Base-by-base conservation (phyloP, 768 basidiomycete species). In the Pisolithus orientalis region DNA sequence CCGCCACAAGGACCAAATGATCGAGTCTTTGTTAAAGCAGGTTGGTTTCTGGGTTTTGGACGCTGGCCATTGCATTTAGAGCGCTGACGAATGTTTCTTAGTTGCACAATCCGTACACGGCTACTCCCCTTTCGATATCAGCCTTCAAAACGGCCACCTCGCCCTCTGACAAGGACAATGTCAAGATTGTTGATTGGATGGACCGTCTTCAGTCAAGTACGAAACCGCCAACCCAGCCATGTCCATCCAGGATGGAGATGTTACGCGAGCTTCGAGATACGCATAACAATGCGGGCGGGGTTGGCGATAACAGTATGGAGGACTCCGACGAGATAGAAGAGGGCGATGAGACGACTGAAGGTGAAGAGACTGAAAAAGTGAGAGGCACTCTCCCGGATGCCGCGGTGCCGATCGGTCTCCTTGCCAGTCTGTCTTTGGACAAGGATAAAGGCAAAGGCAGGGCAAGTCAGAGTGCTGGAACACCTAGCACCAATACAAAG, bases 1-100 rank as follows among this genome's bases (percentile, higher is more conserved):
- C 57, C 79, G 84, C 50, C 90, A 93, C 71, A 93, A 93, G 72
- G 90, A 93, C 70, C 75, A 81, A 17, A 85, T 92, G 59, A 92
- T 93, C 58, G 87, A 90, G 56, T 86, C 83, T 13, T 79, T 92
- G 13, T 77, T 93, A 57, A 90, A 90, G 64, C 88, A 91, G 74
- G 88, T 84, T 32, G 13, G 75, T 65, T 1, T 28, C 6, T 17
- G 8, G 6, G 14, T 3, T 31, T 37, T 47, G 6, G 34, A 32
- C 16, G 32, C 25, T 54, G 13, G 13, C 8, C 32, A 14, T 13
- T 47, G n/a, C 49, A 44, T 39, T 16, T 44, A 1, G 28, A 40
- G 49, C 47, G 38, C 50, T 51, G n/a, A 51, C 9, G 52, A 39
- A 14, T 14, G 40, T 39, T 31, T 9, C 40, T 25, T 32, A 66